Evolutionary conservation across 2,329 filamentous ascomycete genomes (phyloP).

Genomic region (Aspergillus piperis): DNA sequence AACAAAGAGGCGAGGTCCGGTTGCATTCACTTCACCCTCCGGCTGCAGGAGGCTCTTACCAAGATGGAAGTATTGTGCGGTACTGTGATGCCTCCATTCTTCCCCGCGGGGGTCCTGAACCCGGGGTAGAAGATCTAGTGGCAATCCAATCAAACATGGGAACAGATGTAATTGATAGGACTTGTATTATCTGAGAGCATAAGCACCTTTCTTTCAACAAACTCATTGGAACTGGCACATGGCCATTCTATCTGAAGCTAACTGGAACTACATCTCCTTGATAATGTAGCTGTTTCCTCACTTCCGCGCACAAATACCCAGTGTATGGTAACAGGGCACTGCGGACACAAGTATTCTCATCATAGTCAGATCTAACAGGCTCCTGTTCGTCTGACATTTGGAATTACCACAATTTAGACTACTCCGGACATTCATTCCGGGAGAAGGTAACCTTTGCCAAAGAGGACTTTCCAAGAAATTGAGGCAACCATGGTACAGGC

Average conservation of each 20-base stretch:
- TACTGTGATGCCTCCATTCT: not conserved
- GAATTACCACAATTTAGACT: not conserved
- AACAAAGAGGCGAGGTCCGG: not conserved
- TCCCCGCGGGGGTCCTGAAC: not conserved
- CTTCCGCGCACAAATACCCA: not conserved
- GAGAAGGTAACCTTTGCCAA: not conserved
- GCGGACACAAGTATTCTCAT: not conserved
- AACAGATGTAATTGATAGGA: not conserved
- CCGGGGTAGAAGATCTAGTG: not conserved
- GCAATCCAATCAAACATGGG: not conserved
- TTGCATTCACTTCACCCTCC: not conserved
- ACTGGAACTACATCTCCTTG: not conserved
- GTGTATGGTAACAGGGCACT: not conserved
- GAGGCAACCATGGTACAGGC: not conserved
- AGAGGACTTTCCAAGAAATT: not conserved
- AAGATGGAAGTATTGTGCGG: not conserved
- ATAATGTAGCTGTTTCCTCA: not conserved
- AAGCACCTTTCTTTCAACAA: not conserved
- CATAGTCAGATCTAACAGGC: not conserved
- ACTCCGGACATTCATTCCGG: conserved; percentile 1
- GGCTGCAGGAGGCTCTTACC: not conserved
- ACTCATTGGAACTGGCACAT: not conserved
- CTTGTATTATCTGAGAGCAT: not conserved
- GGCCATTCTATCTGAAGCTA: not conserved
- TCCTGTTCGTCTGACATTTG: conserved; percentile 1